A percentile compares a stretch with the other conserved stretches of the same genome.
Conservation (phyloP, 1,284 basidiomycete genomes). For the Boletus holoroseus region DNA sequence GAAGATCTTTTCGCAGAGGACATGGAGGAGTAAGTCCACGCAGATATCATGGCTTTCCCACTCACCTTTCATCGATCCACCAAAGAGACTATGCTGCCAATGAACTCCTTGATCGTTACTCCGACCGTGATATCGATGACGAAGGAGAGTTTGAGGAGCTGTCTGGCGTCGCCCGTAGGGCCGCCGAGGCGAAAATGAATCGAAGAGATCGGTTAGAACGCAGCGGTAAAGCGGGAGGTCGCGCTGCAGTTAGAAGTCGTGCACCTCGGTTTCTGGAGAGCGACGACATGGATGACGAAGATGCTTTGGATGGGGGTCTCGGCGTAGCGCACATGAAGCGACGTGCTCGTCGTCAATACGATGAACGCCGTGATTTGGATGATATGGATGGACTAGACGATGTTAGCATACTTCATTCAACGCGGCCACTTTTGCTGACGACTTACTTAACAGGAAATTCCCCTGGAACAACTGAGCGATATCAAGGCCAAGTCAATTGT, state of each 20-base stretch:
- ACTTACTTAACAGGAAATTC: conserved; percentile 66
- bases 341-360: conserved; percentile 79
- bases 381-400: conserved; percentile 83
- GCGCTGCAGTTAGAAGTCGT: conserved; percentile 70
- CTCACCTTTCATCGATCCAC: conserved; percentile 9
- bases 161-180: conserved; percentile 69
- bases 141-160: conserved; percentile 71
- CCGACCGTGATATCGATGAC: conserved; percentile 84
- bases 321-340: conserved; percentile 67
- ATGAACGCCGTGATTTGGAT: conserved; percentile 80
- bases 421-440: conserved; percentile 6
- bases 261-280: conserved; percentile 84
- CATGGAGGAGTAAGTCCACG: conserved; percentile 60
- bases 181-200: conserved; percentile 85
- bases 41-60: background rate
- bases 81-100: conserved; percentile 85
- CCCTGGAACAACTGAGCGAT: conserved; percentile 92
- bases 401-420: conserved; percentile 40
- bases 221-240: conserved; percentile 55
- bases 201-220: conserved; percentile 79
- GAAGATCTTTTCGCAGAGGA: conserved; percentile 91
- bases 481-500: conserved; percentile 96
- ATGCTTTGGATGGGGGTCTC: conserved; percentile 52
- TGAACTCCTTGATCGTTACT: conserved; percentile 81
- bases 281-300: conserved; percentile 55